Percentiles rank a stretch among this genome's conserved stretches.
Evolutionary conservation across 208 protist genomes (phyloP).

Genomic region (Tritrichomonas foetus): DNA sequence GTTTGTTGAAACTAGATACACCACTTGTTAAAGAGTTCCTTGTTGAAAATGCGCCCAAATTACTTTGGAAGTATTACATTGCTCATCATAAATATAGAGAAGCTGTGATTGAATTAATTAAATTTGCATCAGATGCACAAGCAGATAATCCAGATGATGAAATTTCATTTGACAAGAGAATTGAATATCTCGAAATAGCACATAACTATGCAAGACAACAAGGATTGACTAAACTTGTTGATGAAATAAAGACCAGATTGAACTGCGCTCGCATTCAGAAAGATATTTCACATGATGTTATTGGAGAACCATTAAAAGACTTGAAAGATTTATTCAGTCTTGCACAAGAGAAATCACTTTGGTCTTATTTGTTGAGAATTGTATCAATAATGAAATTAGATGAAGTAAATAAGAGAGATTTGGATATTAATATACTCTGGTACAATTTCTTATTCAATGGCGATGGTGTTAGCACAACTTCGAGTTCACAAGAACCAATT

Average conservation of each 20-base stretch:
- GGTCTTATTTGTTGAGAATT: neutral
- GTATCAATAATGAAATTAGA: neutral
- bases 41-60: neutral
- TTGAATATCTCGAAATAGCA: neutral
- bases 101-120: neutral
- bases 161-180: neutral
- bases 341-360: neutral
- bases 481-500: neutral
- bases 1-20: neutral
- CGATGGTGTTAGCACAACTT: neutral
- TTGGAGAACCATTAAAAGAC: neutral
- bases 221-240: neutral
- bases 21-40: neutral
- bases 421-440: neutral
- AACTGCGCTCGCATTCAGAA: neutral
- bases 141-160: neutral
- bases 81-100: neutral
- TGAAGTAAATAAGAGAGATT: neutral
- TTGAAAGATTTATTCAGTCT: neutral
- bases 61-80: neutral
- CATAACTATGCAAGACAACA: neutral
- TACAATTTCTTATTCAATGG: neutral
- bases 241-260: neutral
- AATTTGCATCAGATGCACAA: neutral
- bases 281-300: too few relatives aligned